Conservation (phyloP, 306 rosid species). For the Vicia faba region DNA sequence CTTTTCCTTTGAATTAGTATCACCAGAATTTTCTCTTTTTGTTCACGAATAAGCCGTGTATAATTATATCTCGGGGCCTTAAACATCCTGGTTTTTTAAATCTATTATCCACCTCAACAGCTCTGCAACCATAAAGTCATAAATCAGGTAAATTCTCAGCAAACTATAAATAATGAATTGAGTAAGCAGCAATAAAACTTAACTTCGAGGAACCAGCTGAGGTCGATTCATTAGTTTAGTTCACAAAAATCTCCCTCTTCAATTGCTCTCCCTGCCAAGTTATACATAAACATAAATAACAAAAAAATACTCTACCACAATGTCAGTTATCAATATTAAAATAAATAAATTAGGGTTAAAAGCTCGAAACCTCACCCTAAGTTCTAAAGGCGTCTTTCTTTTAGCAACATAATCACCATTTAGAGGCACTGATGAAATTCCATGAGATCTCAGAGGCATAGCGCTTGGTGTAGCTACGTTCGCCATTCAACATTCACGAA, state of each 20-base stretch:
- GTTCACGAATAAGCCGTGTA: constrained; percentile 66
- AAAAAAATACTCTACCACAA: too few species aligned
- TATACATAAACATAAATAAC: too few species aligned
- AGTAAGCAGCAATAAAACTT: constrained; percentile 22
- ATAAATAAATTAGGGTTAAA: too few species aligned
- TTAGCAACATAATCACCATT: constrained; percentile 51
- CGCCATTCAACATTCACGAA: constrained; percentile 48
- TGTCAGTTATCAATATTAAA: too few species aligned
- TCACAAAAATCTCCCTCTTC: constrained; percentile 38
- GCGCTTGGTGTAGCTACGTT: constrained; percentile 59
- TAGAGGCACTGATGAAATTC: constrained; percentile 48
- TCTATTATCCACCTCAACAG: constrained; percentile 46
- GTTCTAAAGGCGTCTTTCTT: constrained; percentile 85
- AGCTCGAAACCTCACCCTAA: too few species aligned
- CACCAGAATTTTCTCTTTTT: too few species aligned
- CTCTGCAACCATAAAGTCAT: constrained; percentile 35
- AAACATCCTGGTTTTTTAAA: constrained; percentile 47
- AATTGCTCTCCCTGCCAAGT: too few species aligned
- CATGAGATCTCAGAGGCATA: constrained; percentile 51
- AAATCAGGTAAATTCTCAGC: too few species aligned
- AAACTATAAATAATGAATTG: constrained; percentile 28
- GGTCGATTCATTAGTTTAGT: constrained; percentile 35
- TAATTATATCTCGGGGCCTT: constrained; percentile 59
- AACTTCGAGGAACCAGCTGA: constrained; percentile 35
- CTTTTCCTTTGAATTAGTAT: too few species aligned